These are phyloP conservation scores for Ceratobasidium sp. DNA, from an alignment of 1,284 basidiomycete genomes.

Conservation along the genomic window DNA sequence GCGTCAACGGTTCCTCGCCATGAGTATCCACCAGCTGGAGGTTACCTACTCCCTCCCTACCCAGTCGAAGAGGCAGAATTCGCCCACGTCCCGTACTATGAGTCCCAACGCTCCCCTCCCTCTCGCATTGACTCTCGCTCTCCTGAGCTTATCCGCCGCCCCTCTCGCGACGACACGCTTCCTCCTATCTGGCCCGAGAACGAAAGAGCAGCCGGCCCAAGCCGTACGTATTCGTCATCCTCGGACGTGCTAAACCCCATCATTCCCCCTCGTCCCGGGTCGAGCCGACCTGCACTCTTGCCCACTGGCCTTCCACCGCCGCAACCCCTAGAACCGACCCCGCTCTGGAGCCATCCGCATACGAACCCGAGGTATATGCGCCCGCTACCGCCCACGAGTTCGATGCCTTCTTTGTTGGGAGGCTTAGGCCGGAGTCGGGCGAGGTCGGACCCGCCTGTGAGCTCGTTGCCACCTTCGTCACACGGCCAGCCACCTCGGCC, in stretches of 20 bases:
- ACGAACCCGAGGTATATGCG: slow-evolving; percentile 44
- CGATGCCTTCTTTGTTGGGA: slow-evolving; percentile 20
- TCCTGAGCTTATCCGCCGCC: slow-evolving; percentile 4
- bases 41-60: slow-evolving; percentile 3
- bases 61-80: slow-evolving; percentile 17
- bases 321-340: slow-evolving; percentile 35
- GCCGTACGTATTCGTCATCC: not conserved
- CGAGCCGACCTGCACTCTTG: slow-evolving; percentile 16
- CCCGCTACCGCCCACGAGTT: slow-evolving; percentile 19
- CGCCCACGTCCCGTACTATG: not conserved
- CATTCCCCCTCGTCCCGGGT: not conserved
- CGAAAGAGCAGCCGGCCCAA: not conserved
- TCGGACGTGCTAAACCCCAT: slow-evolving; percentile 4
- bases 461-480: slow-evolving; percentile 4
- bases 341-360: slow-evolving; percentile 40
- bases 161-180: slow-evolving; percentile 15
- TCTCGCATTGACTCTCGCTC: slow-evolving; percentile 16
- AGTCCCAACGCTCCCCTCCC: slow-evolving; percentile 12
- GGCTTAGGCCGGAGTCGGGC: slow-evolving; percentile 22
- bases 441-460: slow-evolving; percentile 32
- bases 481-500: not conserved
- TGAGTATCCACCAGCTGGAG: slow-evolving; percentile 19
- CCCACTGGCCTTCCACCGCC: slow-evolving; percentile 41
- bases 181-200: slow-evolving; percentile 42
- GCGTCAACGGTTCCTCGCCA: too few species aligned